phyloP scores from a whole-genome alignment of 192 early-diverging fungal genomes.

The Chytriomyces hyalinus region DNA sequence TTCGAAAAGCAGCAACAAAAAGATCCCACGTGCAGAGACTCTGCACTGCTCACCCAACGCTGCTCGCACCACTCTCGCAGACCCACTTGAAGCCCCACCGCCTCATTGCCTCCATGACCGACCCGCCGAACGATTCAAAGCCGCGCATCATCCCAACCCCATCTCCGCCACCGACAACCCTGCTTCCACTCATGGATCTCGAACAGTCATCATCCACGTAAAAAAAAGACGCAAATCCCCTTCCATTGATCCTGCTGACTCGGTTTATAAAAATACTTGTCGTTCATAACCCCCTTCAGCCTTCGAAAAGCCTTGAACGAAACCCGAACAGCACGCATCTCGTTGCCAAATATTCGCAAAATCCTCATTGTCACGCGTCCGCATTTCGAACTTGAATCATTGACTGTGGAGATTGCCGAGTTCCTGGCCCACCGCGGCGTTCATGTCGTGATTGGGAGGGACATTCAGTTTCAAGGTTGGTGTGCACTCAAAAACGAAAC shows the following conservation, averaged over 20 bases:
- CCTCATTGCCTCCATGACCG: background rate
- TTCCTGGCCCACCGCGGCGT: constrained; percentile 9
- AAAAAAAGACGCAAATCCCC: background rate
- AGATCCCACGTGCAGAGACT: background rate
- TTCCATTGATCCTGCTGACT: background rate
- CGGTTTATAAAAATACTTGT: background rate
- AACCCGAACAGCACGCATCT: constrained; percentile 5
- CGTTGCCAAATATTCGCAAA: constrained; percentile 4
- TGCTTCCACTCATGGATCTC: background rate
- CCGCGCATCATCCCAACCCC: background rate
- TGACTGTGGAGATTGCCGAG: constrained; percentile 10
- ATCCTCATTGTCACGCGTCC: constrained; percentile 22
- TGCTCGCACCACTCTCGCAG: background rate
- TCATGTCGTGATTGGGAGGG: background rate
- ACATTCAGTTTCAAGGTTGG: constrained; percentile 2
- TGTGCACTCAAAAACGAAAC: background rate
- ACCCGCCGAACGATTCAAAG: background rate
- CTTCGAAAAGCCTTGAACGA: constrained; percentile 23
- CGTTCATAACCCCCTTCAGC: background rate
- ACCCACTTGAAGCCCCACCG: background rate
- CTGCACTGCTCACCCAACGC: background rate
- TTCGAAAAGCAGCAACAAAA: too few species aligned
- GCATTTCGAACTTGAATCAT: constrained; percentile 10
- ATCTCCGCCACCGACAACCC: background rate
- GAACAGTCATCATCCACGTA: background rate